A percentile compares a stretch with the other conserved stretches of the same genome.
phyloP scores from a whole-genome alignment of 2,329 filamentous ascomycete species.

The Aspergillus uvarum region DNA sequence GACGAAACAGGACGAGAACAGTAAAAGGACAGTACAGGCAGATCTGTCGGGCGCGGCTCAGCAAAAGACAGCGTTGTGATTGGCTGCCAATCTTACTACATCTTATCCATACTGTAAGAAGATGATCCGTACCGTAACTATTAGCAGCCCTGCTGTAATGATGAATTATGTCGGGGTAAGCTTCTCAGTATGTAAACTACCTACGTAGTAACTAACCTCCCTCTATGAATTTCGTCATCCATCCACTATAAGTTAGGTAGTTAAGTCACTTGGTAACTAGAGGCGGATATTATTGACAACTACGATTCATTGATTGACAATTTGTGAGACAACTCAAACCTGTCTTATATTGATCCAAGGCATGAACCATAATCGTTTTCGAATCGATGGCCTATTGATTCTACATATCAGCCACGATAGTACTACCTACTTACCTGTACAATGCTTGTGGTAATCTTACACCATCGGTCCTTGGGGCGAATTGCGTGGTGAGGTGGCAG shows the following conservation, averaged over 20 bases:
- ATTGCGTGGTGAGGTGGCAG: constrained; percentile 13
- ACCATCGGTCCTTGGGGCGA: neutral
- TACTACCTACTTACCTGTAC: too few relatives aligned
- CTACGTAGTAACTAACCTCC: too few relatives aligned
- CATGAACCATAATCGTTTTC: too few relatives aligned
- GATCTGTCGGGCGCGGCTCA: constrained; percentile 3
- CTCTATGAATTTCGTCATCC: constrained; percentile 19
- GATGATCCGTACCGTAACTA: too few relatives aligned
- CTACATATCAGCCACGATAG: too few relatives aligned
- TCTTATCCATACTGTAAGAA: neutral
- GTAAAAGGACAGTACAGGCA: neutral
- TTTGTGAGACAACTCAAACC: neutral
- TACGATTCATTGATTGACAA: neutral
- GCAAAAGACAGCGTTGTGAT: neutral
- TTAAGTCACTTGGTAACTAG: neutral
- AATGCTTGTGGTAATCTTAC: too few relatives aligned
- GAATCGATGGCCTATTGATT: too few relatives aligned
- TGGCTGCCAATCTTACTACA: too few relatives aligned
- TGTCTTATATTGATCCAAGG: too few relatives aligned
- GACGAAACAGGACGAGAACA: constrained; percentile 7
- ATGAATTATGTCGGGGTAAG: neutral
- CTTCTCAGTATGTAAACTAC: neutral
- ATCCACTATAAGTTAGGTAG: neutral
- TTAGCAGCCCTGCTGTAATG: too few relatives aligned
- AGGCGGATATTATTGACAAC: neutral